These are phyloP conservation scores for Aspergillus tubingensis DNA, from an alignment of 2,329 filamentous ascomycete species.

Conservation along the genomic window DNA sequence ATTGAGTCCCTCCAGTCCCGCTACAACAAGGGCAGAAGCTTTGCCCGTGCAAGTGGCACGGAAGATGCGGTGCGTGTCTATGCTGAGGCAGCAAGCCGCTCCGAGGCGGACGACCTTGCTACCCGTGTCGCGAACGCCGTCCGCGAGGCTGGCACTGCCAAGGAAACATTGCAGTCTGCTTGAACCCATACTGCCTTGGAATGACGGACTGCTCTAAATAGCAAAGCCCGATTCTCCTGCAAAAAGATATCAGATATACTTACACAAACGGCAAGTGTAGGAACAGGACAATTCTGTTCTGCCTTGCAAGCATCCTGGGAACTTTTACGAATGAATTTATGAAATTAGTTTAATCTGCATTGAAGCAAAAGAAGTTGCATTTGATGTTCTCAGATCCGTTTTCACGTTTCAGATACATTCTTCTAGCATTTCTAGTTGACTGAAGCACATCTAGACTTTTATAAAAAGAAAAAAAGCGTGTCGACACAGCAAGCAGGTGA, in stretches of 20 bases:
- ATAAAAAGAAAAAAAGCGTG: too few species aligned
- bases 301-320: conserved; percentile 1
- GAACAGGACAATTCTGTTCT: background rate
- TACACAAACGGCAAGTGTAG: background rate
- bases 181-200: background rate
- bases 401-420: background rate
- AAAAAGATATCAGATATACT: background rate
- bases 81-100: conserved; percentile 85
- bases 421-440: background rate
- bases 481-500: background rate
- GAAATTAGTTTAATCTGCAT: conserved; percentile 8
- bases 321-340: conserved; percentile 10
- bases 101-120: conserved; percentile 88
- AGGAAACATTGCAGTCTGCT: conserved; percentile 23
- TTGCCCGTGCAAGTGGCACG: conserved; percentile 89
- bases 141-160: conserved; percentile 53
- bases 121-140: conserved; percentile 78
- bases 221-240: background rate
- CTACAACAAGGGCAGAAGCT: conserved; percentile 84
- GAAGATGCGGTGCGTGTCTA: conserved; percentile 97
- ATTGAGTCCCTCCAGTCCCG: conserved; percentile 88
- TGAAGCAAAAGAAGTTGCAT: conserved; percentile 7
- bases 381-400: background rate
- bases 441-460: background rate
- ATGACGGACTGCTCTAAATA: background rate